Percentiles rank a stretch among this genome's conserved stretches.
Conservation (phyloP, 1,139 yeast species). For the Candida sojae region DNA sequence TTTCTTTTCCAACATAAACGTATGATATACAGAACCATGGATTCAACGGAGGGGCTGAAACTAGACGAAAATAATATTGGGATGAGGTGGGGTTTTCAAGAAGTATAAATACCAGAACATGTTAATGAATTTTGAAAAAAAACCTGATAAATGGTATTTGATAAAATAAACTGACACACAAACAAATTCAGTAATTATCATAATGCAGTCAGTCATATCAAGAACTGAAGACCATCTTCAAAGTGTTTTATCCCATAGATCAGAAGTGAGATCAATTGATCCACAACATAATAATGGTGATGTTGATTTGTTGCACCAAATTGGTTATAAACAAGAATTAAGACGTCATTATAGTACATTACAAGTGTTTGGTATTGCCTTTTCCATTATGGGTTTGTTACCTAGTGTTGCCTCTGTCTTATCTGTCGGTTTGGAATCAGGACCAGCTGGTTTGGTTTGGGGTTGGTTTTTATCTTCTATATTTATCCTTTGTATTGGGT, state of each 20-base stretch:
- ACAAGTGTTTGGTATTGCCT: slow-evolving; percentile 56
- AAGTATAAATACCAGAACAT: no score
- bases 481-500: slow-evolving; percentile 59
- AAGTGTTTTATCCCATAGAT: slow-evolving; percentile 23
- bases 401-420: slow-evolving; percentile 47
- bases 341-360: slow-evolving; percentile 47
- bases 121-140: not conserved
- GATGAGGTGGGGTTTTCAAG: no score
- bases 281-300: slow-evolving; percentile 33
- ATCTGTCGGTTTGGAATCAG: slow-evolving; percentile 39
- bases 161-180: not conserved
- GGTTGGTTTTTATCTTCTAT: slow-evolving; percentile 68
- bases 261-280: slow-evolving; percentile 29
- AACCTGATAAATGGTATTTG: not conserved
- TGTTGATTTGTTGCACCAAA: slow-evolving; percentile 51
- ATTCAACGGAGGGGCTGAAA: no score
- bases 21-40: no score
- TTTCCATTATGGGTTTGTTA: slow-evolving; percentile 53
- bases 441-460: slow-evolving; percentile 58
- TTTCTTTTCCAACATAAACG: no score
- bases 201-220: slow-evolving; percentile 17
- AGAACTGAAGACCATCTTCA: slow-evolving; percentile 24
- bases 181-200: not conserved
- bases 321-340: slow-evolving; percentile 56
- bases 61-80: no score